These are phyloP conservation scores for Penicillium daleae DNA, from an alignment of 495 filamentous ascomycete genomes.

Conservation along the genomic window DNA sequence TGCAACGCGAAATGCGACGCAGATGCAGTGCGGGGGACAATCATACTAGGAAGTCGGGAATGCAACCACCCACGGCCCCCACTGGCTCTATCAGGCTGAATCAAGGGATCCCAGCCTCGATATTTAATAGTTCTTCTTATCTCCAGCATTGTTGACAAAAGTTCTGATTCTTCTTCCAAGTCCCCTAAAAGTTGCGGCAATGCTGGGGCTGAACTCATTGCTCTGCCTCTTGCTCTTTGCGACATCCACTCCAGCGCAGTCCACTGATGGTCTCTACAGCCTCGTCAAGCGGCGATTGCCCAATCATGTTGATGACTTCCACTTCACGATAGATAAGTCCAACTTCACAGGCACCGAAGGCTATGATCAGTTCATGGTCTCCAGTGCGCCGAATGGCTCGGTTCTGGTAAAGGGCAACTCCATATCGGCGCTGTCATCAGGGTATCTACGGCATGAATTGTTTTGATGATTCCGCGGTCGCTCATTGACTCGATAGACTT, in stretches of 20 bases:
- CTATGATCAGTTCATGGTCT: constrained; percentile 51
- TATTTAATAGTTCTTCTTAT: not conserved
- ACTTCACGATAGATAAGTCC: constrained; percentile 37
- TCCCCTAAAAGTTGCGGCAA: not conserved
- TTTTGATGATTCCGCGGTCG: not conserved
- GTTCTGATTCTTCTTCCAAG: no score
- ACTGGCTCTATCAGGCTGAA: not conserved
- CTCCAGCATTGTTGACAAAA: not conserved
- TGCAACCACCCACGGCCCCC: constrained; percentile 10
- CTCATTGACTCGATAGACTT: constrained; percentile 33
- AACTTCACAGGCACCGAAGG: constrained; percentile 21
- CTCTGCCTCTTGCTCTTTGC: constrained; percentile 16
- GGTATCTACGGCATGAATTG: constrained; percentile 29
- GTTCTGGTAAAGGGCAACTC: constrained; percentile 51
- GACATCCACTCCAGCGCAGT: constrained; percentile 25
- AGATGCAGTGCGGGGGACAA: constrained; percentile 14
- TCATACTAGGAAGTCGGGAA: not conserved
- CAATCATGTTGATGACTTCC: constrained; percentile 43
- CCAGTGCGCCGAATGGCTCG: constrained; percentile 39
- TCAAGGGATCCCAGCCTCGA: not conserved
- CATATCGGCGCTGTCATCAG: constrained; percentile 49
- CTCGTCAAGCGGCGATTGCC: constrained; percentile 53
- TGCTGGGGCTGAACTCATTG: constrained; percentile 21
- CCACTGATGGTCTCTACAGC: constrained; percentile 47
- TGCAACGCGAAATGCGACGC: constrained; percentile 11